These are phyloP conservation scores for Plasmodium vivax DNA, from an alignment of 169 alveolate species.

Conservation along the genomic window DNA sequence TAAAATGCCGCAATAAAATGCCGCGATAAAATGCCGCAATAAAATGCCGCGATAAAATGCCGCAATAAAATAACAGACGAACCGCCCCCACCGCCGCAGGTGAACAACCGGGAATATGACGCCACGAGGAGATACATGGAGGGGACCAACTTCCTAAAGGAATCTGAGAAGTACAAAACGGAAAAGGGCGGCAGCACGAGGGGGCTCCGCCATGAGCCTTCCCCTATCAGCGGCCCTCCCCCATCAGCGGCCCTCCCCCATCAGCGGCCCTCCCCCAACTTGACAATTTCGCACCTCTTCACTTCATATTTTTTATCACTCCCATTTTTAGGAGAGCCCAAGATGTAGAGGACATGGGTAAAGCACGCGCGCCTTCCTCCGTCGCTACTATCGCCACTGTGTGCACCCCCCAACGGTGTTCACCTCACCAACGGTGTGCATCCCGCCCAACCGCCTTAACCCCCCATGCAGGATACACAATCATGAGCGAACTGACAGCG, in stretches of 20 bases:
- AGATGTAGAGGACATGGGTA: constrained; percentile 74
- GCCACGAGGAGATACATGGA: constrained; percentile 45
- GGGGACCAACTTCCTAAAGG: constrained; percentile 43
- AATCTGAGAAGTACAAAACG: constrained; percentile 55
- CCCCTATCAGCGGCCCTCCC: too few relatives aligned
- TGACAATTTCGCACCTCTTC: neutral
- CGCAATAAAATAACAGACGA: neutral
- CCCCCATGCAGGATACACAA: constrained; percentile 49
- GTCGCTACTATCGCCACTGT: neutral
- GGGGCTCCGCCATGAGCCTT: neutral
- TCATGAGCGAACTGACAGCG: constrained; percentile 59
- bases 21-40: too few relatives aligned
- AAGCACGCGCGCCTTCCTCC: neutral
- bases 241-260: too few relatives aligned
- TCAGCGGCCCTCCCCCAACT: neutral
- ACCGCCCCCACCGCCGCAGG: neutral
- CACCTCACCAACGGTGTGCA: neutral
- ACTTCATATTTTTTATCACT: neutral
- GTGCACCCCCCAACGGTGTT: neutral
- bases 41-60: neutral
- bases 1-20: neutral
- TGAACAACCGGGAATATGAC: constrained; percentile 19
- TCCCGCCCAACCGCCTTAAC: neutral
- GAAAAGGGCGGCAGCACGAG: neutral
- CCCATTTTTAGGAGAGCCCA: constrained; percentile 64